Evolutionary conservation across 768 basidiomycete genomes (phyloP).

Genomic region (Favolaschia claudopus): DNA sequence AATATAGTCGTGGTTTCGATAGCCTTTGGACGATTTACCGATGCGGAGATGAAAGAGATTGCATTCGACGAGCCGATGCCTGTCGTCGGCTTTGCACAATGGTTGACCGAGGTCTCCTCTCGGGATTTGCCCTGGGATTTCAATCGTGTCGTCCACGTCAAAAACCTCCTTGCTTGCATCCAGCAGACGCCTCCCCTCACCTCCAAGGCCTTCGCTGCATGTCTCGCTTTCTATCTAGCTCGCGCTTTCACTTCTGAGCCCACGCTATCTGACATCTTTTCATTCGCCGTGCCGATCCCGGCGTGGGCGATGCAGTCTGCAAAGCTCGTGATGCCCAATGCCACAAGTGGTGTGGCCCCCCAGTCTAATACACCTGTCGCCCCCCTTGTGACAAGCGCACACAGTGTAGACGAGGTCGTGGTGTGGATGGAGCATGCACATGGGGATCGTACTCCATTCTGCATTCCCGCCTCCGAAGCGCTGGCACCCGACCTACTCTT

Average conservation of each 20-base stretch:
- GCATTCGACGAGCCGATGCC: neutral
- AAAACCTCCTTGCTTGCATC: neutral
- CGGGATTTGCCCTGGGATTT: no score
- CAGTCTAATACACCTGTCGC: conserved; percentile 39
- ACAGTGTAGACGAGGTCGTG: conserved; percentile 41
- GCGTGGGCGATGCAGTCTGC: conserved; percentile 47
- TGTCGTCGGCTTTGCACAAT: no score
- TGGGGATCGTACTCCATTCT: conserved; percentile 41
- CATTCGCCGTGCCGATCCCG: conserved; percentile 40
- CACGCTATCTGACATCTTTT: conserved; percentile 40
- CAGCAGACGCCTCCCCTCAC: neutral
- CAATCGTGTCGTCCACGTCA: no score
- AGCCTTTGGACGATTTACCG: neutral
- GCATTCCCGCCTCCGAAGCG: conserved; percentile 48
- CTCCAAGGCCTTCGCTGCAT: neutral
- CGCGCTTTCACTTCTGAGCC: neutral
- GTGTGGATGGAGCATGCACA: conserved; percentile 47
- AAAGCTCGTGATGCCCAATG: conserved; percentile 45
- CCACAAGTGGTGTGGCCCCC: conserved; percentile 32
- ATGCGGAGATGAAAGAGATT: neutral
- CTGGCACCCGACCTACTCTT: conserved; percentile 56
- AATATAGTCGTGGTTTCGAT: neutral
- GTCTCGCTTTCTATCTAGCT: neutral
- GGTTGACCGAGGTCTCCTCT: no score
- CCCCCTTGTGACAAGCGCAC: conserved; percentile 46